Percentiles rank a stretch among this genome's conserved stretches.
Evolutionary conservation across 345 rosid genomes (phyloP).

Genomic region (Balakata baccata): DNA sequence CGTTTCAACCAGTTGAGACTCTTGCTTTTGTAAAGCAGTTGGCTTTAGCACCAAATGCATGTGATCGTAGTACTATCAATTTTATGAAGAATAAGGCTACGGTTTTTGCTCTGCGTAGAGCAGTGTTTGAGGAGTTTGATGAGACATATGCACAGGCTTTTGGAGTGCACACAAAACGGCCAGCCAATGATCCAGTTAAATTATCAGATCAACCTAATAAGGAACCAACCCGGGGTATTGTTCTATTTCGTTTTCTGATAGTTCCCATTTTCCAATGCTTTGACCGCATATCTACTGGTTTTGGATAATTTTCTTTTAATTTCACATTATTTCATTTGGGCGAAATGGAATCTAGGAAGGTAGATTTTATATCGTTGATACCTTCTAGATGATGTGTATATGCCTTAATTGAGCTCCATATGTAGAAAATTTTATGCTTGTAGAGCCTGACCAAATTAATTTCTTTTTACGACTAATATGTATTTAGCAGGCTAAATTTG

Average conservation of each 20-base stretch:
- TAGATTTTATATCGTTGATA: not conserved
- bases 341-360: not conserved
- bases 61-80: conserved; percentile 42
- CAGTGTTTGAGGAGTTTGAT: conserved; percentile 92
- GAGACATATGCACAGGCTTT: conserved; percentile 99
- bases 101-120: conserved; percentile 65
- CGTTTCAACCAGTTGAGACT: conserved; percentile 53
- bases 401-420: not conserved
- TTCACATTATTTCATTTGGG: not conserved
- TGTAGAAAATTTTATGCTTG: not conserved
- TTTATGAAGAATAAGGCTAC: conserved; percentile 64
- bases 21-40: conserved; percentile 61
- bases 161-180: conserved; percentile 53
- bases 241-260: conserved; percentile 11
- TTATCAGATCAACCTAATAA: conserved; percentile 39
- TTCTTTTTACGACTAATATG: not conserved
- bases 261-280: conserved; percentile 13
- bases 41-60: conserved; percentile 53
- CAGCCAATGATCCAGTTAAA: conserved; percentile 31
- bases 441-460: not conserved
- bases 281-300: too few relatives aligned
- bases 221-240: conserved; percentile 62
- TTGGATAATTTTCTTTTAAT: not conserved
- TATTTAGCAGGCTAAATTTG: not conserved
- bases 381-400: not conserved